These are phyloP conservation scores for Fistulina hepatica DNA, from an alignment of 1,284 basidiomycete genomes.

Conservation along the genomic window DNA sequence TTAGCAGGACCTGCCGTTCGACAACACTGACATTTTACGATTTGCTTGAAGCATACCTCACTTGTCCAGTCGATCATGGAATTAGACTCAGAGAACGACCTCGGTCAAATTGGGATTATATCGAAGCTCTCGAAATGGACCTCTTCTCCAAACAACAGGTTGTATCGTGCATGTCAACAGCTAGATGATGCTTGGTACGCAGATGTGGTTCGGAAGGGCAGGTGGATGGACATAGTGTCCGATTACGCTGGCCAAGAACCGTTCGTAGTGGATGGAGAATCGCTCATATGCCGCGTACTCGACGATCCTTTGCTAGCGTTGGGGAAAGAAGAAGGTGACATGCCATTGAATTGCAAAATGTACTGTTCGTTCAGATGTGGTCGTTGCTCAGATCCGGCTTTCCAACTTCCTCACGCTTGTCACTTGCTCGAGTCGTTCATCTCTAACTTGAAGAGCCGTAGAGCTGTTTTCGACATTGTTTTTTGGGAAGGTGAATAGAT, in stretches of 20 bases:
- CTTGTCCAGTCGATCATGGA: too few relatives aligned
- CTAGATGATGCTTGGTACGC: constrained; percentile 31
- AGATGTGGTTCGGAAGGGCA: constrained; percentile 25
- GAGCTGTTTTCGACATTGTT: constrained; percentile 49
- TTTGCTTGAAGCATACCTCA: too few relatives aligned
- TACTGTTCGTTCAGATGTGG: background rate
- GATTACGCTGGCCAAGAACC: constrained; percentile 58
- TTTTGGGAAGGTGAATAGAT: constrained; percentile 43
- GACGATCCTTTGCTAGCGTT: constrained; percentile 48
- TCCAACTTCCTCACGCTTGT: constrained; percentile 53
- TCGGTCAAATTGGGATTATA: too few relatives aligned
- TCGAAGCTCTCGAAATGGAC: too few relatives aligned
- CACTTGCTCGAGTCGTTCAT: constrained; percentile 42
- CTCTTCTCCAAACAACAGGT: background rate
- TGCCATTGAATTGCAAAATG: constrained; percentile 7
- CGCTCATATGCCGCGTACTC: constrained; percentile 46
- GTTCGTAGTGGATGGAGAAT: constrained; percentile 60
- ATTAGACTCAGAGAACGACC: too few relatives aligned
- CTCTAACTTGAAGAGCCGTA: constrained; percentile 36
- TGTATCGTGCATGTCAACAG: constrained; percentile 18
- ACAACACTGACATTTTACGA: too few relatives aligned
- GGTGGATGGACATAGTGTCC: constrained; percentile 61
- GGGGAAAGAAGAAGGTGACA: constrained; percentile 33
- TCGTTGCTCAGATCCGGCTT: constrained; percentile 36
- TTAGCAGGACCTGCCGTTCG: too few relatives aligned